Base-by-base conservation (phyloP, 2,329 filamentous ascomycete genomes). In the Alternaria triticimaculans region DNA sequence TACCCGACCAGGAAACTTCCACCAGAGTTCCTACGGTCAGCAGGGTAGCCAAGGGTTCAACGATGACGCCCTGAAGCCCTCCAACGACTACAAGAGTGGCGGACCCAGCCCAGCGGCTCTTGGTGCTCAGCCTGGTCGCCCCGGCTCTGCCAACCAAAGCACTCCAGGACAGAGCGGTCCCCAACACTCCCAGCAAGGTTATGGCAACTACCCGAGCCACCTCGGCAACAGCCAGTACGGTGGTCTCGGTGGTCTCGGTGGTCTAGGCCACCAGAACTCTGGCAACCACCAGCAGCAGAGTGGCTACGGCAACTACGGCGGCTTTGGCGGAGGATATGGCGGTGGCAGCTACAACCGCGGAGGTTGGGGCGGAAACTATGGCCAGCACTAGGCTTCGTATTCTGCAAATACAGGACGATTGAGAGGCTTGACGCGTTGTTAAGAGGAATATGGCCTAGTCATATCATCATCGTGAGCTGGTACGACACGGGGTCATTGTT, bases 101-200 rank as follows among this genome's bases (percentile, higher is more conserved):
- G 86, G 87, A 11, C 87, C 88, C 26, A 89, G 87, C 67, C 88
- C 88, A 25, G 87, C 86, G 60, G 80, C 83, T 11, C 82, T 90
- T 43, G 86, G 87, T 50, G 73, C 76, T 41, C 88, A 89, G 74
- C 87, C 86, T 48, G 87, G 87, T 68, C 87, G 88, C 65, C 88
- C 88, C 43, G 87, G 87, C 45, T 90, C 88, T 41, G 87, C 88
- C 8, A 86, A 87, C 28, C 89, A 89, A 79, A 88, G 83, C 72
- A 83, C 82, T 23, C 84, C 82, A 43, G 84, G 84, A 48, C 85
- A 87, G 72, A 81, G 83, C 60, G 78, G 76, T 74, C 86, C 87
- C 50, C 84, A 87, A 55, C 86, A 87, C 75, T 83, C 81, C 55
- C 87, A 89, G 74, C 85, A 86, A 74, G 84, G 82, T 49, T 88